Evolutionary conservation across 805 yeast genomes (phyloP).

Genomic region (Wickerhamomyces ciferrii): DNA sequence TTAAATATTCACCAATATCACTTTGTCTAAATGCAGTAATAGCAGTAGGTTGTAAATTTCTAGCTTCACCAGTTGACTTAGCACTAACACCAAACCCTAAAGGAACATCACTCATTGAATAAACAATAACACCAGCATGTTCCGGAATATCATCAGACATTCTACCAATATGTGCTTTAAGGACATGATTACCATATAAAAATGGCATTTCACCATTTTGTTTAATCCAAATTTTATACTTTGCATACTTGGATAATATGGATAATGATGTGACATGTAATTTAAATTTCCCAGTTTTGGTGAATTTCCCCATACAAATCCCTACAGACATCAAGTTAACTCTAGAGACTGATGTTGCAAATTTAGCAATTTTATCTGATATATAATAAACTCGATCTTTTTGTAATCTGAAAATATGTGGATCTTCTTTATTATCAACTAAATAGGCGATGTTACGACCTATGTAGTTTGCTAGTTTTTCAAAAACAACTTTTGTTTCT

Average conservation of each 20-base stretch:
- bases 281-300: conserved; percentile 95
- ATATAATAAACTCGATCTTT: conserved; percentile 96
- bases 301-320: conserved; percentile 91
- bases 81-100: conserved; percentile 95
- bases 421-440: conserved; percentile 72
- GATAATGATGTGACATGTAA: conserved; percentile 90
- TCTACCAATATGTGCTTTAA: conserved; percentile 94
- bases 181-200: conserved; percentile 90
- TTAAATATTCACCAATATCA: conserved; percentile 94
- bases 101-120: conserved; percentile 88
- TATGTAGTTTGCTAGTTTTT: conserved; percentile 91
- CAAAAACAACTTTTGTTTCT: conserved; percentile 93
- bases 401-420: conserved; percentile 92
- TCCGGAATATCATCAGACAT: conserved; percentile 98
- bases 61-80: conserved; percentile 82
- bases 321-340: conserved; percentile 90
- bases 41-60: conserved; percentile 86
- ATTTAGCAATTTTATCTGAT: conserved; percentile 71
- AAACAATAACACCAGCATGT: conserved; percentile 92
- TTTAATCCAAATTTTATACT: conserved; percentile 94
- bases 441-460: conserved; percentile 91
- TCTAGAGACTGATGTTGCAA: conserved; percentile 89
- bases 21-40: conserved; percentile 96
- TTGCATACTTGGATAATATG: conserved; percentile 80
- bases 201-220: conserved; percentile 98